These are phyloP conservation scores for slime mould (Dictyostelium discoideum) DNA, from an alignment of 78 protist genomes.

Conservation along the genomic window dicty_2.7 NC_007089.4:3303501-3304000, in stretches of 20 bases:
- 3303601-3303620: constrained; percentile 85
- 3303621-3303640: constrained; percentile 74
- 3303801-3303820: constrained; percentile 83
- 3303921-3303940: too few species aligned
- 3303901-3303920: background rate
- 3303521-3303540: constrained; percentile 74
- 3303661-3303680: constrained; percentile 95
- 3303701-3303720: constrained; percentile 73
- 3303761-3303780: constrained; percentile 97
- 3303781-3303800: constrained; percentile 95
- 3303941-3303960: too few species aligned
- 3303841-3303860: constrained; percentile 95
- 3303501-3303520: constrained; percentile 78
- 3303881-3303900: constrained; percentile 75
- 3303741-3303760: constrained; percentile 89
- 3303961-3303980: too few species aligned
- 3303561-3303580: constrained; percentile 36
- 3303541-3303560: constrained; percentile 15
- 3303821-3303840: constrained; percentile 83
- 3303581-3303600: constrained; percentile 63
- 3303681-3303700: constrained; percentile 89
- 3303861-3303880: constrained; percentile 98
- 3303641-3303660: constrained; percentile 93
- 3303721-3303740: constrained; percentile 80
- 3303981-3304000: too few species aligned